A percentile compares a stretch with the other conserved stretches of the same genome.
Evolutionary conservation across 73 alveolate species (phyloP).

Genomic region (Chromera velia): DNA sequence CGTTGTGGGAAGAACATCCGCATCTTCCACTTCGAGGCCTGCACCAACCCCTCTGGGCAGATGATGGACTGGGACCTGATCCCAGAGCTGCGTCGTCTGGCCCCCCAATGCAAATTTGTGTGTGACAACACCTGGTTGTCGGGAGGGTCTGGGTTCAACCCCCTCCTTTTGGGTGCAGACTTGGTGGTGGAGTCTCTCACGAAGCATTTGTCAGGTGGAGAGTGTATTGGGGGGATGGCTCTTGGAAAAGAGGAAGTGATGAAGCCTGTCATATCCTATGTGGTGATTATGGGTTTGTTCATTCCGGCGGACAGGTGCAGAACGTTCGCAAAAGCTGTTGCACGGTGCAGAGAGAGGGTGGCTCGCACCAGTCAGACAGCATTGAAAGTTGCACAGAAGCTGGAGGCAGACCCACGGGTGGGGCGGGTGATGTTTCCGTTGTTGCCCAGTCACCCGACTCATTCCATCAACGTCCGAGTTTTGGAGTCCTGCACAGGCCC

Average conservation of each 20-base stretch:
- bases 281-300: not conserved
- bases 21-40: not conserved
- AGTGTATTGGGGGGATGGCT: not conserved
- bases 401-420: not conserved
- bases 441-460: not conserved
- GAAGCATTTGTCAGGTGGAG: not conserved
- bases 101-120: not conserved
- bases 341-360: not conserved
- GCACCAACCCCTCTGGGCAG: slow-evolving; percentile 1
- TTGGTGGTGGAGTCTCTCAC: not conserved
- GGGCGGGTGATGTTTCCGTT: not conserved
- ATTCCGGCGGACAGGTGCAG: not conserved
- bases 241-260: not conserved
- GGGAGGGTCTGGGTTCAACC: not conserved
- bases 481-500: not conserved
- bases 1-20: not conserved
- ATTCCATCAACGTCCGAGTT: not conserved
- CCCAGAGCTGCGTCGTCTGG: not conserved
- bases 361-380: not conserved
- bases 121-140: not conserved
- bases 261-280: not conserved
- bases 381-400: not conserved
- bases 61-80: not conserved
- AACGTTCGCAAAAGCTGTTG: not conserved
- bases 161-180: not conserved